These are phyloP conservation scores for Artemisia tridentata DNA, from an alignment of 129 eudicot species.

Conservation along the genomic window DNA sequence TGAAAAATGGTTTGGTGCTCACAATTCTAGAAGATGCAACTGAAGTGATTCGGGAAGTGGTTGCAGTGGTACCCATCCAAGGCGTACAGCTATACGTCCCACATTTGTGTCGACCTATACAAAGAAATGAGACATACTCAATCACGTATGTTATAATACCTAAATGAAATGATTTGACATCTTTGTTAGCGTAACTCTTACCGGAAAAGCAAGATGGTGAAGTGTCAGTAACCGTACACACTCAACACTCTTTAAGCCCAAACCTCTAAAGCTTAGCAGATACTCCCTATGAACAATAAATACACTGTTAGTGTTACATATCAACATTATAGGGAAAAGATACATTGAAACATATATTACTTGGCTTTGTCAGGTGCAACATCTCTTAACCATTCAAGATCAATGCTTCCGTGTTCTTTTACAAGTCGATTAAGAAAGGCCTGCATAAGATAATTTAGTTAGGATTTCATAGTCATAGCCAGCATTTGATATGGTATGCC, in stretches of 20 bases:
- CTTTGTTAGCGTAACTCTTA: constrained; percentile 36
- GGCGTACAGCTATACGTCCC: constrained; percentile 90
- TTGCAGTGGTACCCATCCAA: constrained; percentile 97
- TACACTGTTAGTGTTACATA: not conserved
- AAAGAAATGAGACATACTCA: constrained; percentile 9
- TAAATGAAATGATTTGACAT: not conserved
- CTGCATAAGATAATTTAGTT: constrained; percentile 38
- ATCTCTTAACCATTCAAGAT: constrained; percentile 95
- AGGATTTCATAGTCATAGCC: not conserved
- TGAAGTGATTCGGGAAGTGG: constrained; percentile 84
- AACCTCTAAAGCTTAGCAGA: constrained; percentile 71
- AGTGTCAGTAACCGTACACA: constrained; percentile 88
- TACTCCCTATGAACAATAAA: constrained; percentile 59
- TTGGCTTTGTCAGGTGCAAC: constrained; percentile 96
- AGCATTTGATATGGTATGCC: constrained; percentile 9
- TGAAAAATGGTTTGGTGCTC: constrained; percentile 28
- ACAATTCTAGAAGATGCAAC: constrained; percentile 84
- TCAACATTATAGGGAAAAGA: not conserved
- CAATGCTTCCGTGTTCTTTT: constrained; percentile 84
- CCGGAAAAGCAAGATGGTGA: constrained; percentile 94
- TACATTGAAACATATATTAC: constrained; percentile 24
- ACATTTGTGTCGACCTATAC: constrained; percentile 88
- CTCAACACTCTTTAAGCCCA: constrained; percentile 88
- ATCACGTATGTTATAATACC: not conserved
- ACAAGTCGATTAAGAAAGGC: constrained; percentile 82